Percentiles rank a stretch among this genome's conserved stretches.
These are phyloP conservation scores for Sporisorium graminicola DNA, from an alignment of 1,284 basidiomycete species.

Conservation along the genomic window DNA sequence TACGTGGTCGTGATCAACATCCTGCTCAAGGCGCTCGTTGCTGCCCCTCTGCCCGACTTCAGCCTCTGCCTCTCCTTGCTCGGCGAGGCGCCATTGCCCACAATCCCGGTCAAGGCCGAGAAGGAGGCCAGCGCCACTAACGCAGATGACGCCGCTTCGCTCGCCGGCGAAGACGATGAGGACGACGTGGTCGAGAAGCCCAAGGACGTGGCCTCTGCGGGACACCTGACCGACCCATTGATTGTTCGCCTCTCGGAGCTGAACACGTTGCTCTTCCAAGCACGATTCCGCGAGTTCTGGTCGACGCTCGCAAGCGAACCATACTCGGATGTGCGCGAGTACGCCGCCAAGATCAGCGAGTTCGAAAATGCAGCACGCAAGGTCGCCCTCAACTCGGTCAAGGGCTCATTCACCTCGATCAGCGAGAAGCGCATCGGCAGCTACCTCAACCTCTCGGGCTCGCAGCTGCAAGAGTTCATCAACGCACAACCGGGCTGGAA, in stretches of 20 bases:
- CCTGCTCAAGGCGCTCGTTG: constrained; percentile 89
- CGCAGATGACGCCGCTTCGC: constrained; percentile 35
- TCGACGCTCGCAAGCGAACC: constrained; percentile 71
- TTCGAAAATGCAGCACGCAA: constrained; percentile 84
- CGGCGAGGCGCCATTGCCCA: constrained; percentile 74
- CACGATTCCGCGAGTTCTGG: constrained; percentile 93
- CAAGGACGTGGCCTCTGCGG: constrained; percentile 70
- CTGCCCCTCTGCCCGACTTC: constrained; percentile 84
- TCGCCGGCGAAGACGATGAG: constrained; percentile 44
- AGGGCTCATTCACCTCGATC: constrained; percentile 83
- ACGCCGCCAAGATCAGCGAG: constrained; percentile 82
- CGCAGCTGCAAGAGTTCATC: constrained; percentile 78
- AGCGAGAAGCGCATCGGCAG: constrained; percentile 77
- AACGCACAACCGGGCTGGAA: constrained; percentile 80
- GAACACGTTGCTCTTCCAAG: constrained; percentile 83
- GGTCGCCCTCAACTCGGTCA: constrained; percentile 81
- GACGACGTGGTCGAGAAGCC: constrained; percentile 39
- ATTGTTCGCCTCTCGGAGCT: constrained; percentile 82
- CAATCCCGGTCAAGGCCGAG: constrained; percentile 45
- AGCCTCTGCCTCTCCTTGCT: constrained; percentile 90
- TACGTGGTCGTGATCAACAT: constrained; percentile 93
- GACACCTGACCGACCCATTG: constrained; percentile 71
- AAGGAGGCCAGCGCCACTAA: constrained; percentile 36
- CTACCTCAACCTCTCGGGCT: constrained; percentile 81
- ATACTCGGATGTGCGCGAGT: constrained; percentile 82